Base-by-base conservation (phyloP, 495 filamentous ascomycete genomes). In the Penicillium samsonianum region DNA sequence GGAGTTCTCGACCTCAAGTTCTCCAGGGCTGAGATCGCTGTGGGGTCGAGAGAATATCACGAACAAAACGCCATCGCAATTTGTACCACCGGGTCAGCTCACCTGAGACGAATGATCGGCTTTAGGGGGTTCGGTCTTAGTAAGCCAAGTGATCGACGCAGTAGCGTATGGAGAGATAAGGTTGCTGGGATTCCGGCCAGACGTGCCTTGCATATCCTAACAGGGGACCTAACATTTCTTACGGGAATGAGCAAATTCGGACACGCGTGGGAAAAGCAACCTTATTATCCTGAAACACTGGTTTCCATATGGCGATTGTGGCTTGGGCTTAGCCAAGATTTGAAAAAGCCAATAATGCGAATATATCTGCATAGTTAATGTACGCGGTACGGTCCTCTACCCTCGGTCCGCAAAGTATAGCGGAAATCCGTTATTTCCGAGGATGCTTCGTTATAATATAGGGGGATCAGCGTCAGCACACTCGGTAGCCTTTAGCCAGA, bases 131-230 rank as follows among this genome's bases (percentile, higher is more conserved):
- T 43, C 45, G 45, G 23, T 4, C 8, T 40, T 31, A 10, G 5
- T 4, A 28, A n/a, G n/a, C 12, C 23, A 19, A 53, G 33, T 23
- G 57, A 60, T 56, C 54, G 57, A 56, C 61, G 38, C 30, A 2
- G 5, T 43, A 50, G 40, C 25, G 22, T 49, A 55, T 47, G 50
- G 43, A 65, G 43, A 65, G 67, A 73, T 70, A 73, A 72, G 68
- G 66, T 71, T 73, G 67, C 49, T 59, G 53, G 60, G 50, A 62
- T 60, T 63, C 56, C 54, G 42, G n/a, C 69, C 64, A 68, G 59
- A 17, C 42, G 66, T 69, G 61, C 72, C 70, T 74, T 74, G 68
- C 72, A 71, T 72, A 55, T 54, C 35, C 47, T 28, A 54, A 50
- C 56, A 58, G 54, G 40, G 62, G 61, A 57, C 67, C 59, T 67